A percentile compares a stretch with the other conserved stretches of the same genome.
Conservation (phyloP, 495 filamentous ascomycete species). For the Mytilinidion resinicola region DNA sequence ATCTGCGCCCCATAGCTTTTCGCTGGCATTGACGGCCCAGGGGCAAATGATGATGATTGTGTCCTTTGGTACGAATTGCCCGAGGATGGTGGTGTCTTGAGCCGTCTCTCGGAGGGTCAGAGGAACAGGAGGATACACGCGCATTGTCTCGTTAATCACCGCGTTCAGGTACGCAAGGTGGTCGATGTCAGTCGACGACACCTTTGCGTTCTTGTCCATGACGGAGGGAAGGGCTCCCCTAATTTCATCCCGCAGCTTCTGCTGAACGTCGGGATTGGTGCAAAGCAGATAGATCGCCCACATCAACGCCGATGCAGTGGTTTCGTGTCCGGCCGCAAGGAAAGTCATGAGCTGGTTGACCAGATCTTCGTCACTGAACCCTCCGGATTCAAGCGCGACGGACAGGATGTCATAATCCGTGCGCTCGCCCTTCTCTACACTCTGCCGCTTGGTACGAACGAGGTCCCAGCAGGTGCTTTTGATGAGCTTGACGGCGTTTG, state of each 20-base stretch:
- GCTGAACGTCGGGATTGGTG: conserved; percentile 52
- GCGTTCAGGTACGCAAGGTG: conserved; percentile 54
- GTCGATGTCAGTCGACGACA: conserved; percentile 51
- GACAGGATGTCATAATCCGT: conserved; percentile 72
- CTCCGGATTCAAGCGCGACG: conserved; percentile 68
- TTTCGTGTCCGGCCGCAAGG: conserved; percentile 86
- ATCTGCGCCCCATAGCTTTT: conserved; percentile 36
- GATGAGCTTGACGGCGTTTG: conserved; percentile 50
- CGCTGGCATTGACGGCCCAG: conserved; percentile 37
- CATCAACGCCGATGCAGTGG: conserved; percentile 53
- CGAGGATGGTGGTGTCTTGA: conserved; percentile 56
- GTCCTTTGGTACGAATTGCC: conserved; percentile 49
- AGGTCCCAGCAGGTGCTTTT: conserved; percentile 57
- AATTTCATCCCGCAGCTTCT: conserved; percentile 53
- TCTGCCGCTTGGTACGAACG: conserved; percentile 61
- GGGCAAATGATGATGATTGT: conserved; percentile 48
- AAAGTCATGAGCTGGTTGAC: conserved; percentile 95
- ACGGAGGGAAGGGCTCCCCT: conserved; percentile 57
- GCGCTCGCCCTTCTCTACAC: conserved; percentile 44
- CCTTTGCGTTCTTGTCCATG: conserved; percentile 35
- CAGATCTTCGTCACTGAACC: conserved; percentile 72
- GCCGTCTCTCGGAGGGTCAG: conserved; percentile 58
- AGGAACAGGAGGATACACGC: conserved; percentile 53
- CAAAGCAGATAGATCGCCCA: conserved; percentile 57
- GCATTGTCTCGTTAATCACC: conserved; percentile 54